These are phyloP conservation scores for Mycena albidolilacea DNA, from an alignment of 768 basidiomycete genomes.

Conservation along the genomic window DNA sequence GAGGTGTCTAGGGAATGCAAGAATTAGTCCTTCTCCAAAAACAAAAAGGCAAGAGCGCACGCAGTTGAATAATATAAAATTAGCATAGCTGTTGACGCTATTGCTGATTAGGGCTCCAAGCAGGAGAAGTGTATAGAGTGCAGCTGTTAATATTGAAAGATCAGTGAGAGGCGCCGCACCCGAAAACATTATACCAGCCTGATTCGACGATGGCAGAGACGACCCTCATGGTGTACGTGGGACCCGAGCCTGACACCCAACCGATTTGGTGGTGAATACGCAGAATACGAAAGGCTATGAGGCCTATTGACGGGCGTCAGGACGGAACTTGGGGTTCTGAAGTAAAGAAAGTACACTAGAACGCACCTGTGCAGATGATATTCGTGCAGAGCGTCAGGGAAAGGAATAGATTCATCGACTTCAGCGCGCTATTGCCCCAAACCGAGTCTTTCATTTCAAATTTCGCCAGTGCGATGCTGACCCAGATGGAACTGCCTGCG, in stretches of 20 bases:
- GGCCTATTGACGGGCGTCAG: background rate
- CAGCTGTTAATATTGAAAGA: background rate
- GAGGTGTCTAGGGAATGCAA: background rate
- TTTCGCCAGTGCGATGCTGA: background rate
- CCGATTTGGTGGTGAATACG: background rate
- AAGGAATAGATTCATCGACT: background rate
- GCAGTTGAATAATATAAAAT: background rate
- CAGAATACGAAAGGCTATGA: background rate
- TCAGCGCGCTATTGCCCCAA: background rate
- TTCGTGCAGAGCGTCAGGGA: background rate
- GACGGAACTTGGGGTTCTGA: background rate
- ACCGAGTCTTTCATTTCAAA: background rate
- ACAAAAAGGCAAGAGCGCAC: background rate
- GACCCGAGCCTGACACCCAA: background rate
- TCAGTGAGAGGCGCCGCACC: background rate
- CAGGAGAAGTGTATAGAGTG: background rate
- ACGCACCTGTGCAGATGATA: constrained; percentile 2
- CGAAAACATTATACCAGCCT: background rate
- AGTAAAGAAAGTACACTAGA: background rate
- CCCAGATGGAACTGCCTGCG: background rate
- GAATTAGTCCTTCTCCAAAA: too few species aligned
- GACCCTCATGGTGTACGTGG: background rate
- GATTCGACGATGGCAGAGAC: background rate
- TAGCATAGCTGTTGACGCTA: background rate
- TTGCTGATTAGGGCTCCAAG: background rate